phyloP scores from a whole-genome alignment of 371 early-diverging fungal species.

The Capillidium rhysosporum region DNA sequence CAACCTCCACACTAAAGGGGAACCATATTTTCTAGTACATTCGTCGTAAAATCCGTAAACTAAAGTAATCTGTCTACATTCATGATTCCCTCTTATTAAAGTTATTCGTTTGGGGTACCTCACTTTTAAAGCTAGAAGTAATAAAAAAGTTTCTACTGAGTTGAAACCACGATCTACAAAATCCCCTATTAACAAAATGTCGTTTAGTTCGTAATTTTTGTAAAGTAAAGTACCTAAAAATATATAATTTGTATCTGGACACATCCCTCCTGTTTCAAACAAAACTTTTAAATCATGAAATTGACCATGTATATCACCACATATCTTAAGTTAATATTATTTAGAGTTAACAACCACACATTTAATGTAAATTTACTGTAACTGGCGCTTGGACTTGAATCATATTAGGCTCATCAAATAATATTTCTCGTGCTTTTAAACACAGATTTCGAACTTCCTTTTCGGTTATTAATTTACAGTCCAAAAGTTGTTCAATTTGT shows the following conservation, averaged over 20 bases:
- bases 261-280: conserved; percentile 94
- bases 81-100: conserved; percentile 98
- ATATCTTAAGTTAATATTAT: conserved; percentile 15
- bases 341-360: neutral
- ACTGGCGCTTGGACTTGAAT: neutral
- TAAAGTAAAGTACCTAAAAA: conserved; percentile 53
- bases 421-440: conserved; percentile 34
- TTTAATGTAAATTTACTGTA: conserved; percentile 2
- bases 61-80: conserved; percentile 97
- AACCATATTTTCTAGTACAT: conserved; percentile 94
- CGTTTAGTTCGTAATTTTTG: neutral
- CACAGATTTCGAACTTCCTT: conserved; percentile 67
- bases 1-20: conserved; percentile 89
- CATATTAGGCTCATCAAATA: neutral
- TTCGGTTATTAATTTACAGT: conserved; percentile 72
- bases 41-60: conserved; percentile 99
- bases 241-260: conserved; percentile 96
- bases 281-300: conserved; percentile 97
- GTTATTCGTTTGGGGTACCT: conserved; percentile 86
- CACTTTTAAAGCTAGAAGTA: conserved; percentile 91
- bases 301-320: conserved; percentile 99
- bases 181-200: conserved; percentile 47
- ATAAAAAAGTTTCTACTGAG: conserved; percentile 95
- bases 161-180: conserved; percentile 99
- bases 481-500: conserved; percentile 18